Percentiles rank a stretch among this genome's conserved stretches.
Evolutionary conservation across 371 early-diverging fungal genomes (phyloP).

Genomic region (Rhizomucor miehei): DNA sequence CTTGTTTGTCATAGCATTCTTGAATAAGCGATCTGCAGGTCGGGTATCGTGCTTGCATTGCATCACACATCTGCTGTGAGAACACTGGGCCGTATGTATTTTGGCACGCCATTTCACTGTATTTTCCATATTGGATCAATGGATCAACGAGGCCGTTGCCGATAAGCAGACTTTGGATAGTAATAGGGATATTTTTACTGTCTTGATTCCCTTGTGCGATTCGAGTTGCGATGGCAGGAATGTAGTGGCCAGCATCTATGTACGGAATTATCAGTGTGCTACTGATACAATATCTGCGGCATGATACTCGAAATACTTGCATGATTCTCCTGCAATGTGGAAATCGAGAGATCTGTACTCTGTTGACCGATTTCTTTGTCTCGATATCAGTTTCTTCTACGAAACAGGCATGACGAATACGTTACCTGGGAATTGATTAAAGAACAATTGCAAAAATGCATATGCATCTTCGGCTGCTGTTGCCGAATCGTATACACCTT

Average conservation of each 20-base stretch:
- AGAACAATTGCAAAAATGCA: conserved; percentile 71
- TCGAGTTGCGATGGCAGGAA: conserved; percentile 63
- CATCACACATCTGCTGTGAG: conserved; percentile 57
- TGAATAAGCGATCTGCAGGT: conserved; percentile 74
- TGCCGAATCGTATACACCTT: conserved; percentile 39
- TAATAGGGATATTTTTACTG: conserved; percentile 47
- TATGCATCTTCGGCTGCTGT: conserved; percentile 61
- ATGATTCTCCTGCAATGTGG: conserved; percentile 72
- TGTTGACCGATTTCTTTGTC: too few relatives aligned
- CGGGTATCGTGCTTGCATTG: conserved; percentile 67
- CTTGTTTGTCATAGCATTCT: conserved; percentile 78
- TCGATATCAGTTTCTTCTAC: too few relatives aligned
- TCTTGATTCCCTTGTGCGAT: conserved; percentile 4
- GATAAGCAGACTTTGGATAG: conserved; percentile 73
- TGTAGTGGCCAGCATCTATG: conserved; percentile 68
- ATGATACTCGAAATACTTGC: conserved; percentile 14
- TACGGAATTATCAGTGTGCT: conserved; percentile 4
- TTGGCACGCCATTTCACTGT: conserved; percentile 84
- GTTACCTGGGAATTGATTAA: conserved; percentile 57
- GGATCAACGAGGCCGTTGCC: conserved; percentile 94
- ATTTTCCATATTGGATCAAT: conserved; percentile 85
- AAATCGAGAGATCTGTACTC: conserved; percentile 33
- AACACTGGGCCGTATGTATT: conserved; percentile 79
- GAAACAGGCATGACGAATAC: neutral
- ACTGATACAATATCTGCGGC: neutral